A percentile compares a stretch with the other conserved stretches of the same genome.
Conservation (phyloP, 1,284 basidiomycete species). For the Cryptococcus wingfieldii region DNA sequence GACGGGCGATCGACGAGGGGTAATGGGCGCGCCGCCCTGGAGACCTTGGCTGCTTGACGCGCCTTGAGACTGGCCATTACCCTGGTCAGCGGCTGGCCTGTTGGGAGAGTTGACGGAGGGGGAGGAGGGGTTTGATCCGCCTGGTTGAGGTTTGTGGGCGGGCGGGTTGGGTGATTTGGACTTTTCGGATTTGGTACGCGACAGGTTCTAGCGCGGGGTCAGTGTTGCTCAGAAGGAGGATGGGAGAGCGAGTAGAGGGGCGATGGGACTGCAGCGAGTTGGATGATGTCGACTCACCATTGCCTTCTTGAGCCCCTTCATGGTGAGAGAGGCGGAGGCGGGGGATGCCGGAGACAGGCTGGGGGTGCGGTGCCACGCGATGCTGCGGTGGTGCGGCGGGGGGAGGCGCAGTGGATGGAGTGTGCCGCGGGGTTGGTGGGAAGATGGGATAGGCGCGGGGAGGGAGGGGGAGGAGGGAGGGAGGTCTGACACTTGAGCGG, state of each 20-base stretch:
- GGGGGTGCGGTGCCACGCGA: neutral
- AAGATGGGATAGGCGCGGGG: no score
- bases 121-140: slow-evolving; percentile 50
- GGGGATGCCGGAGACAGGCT: neutral
- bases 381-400: neutral
- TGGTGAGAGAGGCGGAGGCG: slow-evolving; percentile 42
- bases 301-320: slow-evolving; percentile 88
- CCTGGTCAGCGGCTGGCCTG: neutral
- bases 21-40: slow-evolving; percentile 43
- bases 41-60: slow-evolving; percentile 17
- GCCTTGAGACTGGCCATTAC: neutral
- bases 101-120: slow-evolving; percentile 28
- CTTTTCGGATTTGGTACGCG: slow-evolving; percentile 41
- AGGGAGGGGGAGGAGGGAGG: no score
- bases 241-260: neutral
- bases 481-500: no score
- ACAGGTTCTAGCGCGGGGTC: slow-evolving; percentile 24
- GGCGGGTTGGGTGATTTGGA: slow-evolving; percentile 48
- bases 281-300: slow-evolving; percentile 56
- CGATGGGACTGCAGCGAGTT: neutral
- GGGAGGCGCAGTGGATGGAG: neutral
- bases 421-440: no score
- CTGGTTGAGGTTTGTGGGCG: slow-evolving; percentile 51
- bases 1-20: slow-evolving; percentile 42
- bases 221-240: slow-evolving; percentile 5